Evolutionary conservation across 352 stramenopile species (phyloP).

Genomic region (Globisporangium camurandrum): DNA sequence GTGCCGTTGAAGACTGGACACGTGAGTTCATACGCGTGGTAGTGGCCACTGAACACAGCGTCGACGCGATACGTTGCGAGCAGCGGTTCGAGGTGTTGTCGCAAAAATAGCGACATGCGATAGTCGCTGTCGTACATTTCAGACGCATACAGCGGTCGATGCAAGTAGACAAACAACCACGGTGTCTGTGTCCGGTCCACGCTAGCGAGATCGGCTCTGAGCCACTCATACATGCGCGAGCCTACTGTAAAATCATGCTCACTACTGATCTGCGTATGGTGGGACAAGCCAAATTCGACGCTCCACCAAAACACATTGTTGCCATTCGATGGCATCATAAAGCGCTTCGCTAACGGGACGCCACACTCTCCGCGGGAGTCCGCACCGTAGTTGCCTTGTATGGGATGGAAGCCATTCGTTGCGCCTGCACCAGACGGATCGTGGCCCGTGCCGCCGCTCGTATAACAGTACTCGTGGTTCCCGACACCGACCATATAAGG

Average conservation of each 20-base stretch:
- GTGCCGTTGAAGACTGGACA: conserved; percentile 37
- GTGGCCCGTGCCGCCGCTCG: neutral
- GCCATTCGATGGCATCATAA: conserved; percentile 59
- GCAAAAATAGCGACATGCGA: conserved; percentile 25
- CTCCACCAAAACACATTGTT: conserved; percentile 52
- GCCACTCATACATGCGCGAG: conserved; percentile 85
- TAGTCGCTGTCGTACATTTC: conserved; percentile 24
- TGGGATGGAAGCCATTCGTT: conserved; percentile 21
- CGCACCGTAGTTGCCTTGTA: conserved; percentile 19
- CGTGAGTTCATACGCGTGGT: conserved; percentile 52
- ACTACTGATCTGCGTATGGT: conserved; percentile 66
- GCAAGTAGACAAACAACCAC: conserved; percentile 46
- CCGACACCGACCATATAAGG: conserved; percentile 67
- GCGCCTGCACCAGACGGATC: conserved; percentile 23
- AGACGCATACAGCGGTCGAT: conserved; percentile 45
- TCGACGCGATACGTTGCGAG: conserved; percentile 39
- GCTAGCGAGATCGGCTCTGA: conserved; percentile 72
- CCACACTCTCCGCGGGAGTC: conserved; percentile 79
- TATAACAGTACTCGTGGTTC: conserved; percentile 39
- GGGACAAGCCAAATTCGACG: conserved; percentile 31
- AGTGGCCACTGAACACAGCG: conserved; percentile 44
- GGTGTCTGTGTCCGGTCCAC: conserved; percentile 44
- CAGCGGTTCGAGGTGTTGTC: conserved; percentile 30
- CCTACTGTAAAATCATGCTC: conserved; percentile 87
- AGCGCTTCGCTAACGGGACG: conserved; percentile 59